Conservation (phyloP, 106 monocot genomes). For the Posidonia australis region DNA sequence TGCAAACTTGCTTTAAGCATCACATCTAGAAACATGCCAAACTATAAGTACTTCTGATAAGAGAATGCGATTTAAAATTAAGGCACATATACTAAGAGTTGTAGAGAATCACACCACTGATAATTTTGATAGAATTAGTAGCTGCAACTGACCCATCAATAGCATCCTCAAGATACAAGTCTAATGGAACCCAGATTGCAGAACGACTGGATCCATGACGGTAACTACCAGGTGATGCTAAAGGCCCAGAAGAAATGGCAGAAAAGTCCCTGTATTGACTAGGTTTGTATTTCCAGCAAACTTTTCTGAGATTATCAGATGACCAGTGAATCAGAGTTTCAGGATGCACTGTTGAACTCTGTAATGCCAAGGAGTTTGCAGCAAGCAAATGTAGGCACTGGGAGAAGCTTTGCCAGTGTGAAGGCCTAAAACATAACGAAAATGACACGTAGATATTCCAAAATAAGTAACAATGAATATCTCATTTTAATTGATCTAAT, state of each 20-base stretch:
- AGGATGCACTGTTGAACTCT: conserved; percentile 35
- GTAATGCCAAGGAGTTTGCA: conserved; percentile 52
- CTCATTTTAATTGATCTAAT: neutral
- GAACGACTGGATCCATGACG: conserved; percentile 46
- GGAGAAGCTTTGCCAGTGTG: conserved; percentile 54
- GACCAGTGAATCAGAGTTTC: conserved; percentile 36
- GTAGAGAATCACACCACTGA: conserved; percentile 49
- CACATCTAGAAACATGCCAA: neutral
- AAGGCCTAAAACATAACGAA: conserved; percentile 39
- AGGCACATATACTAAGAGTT: neutral
- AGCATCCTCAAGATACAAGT: conserved; percentile 90
- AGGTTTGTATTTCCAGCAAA: conserved; percentile 27
- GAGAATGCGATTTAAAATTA: neutral
- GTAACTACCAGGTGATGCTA: conserved; percentile 31
- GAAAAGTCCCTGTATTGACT: conserved; percentile 21
- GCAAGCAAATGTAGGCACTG: conserved; percentile 45
- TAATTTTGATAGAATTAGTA: conserved; percentile 77
- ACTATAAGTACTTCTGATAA: neutral
- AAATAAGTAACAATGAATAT: neutral
- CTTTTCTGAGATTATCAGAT: conserved; percentile 8
- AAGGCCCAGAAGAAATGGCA: conserved; percentile 28
- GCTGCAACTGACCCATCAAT: conserved; percentile 82
- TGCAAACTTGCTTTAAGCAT: neutral
- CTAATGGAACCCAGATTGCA: conserved; percentile 80
- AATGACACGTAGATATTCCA: too few species aligned